phyloP scores from a whole-genome alignment of 73 alveolate species.

The Breviolum minutum region DNA sequence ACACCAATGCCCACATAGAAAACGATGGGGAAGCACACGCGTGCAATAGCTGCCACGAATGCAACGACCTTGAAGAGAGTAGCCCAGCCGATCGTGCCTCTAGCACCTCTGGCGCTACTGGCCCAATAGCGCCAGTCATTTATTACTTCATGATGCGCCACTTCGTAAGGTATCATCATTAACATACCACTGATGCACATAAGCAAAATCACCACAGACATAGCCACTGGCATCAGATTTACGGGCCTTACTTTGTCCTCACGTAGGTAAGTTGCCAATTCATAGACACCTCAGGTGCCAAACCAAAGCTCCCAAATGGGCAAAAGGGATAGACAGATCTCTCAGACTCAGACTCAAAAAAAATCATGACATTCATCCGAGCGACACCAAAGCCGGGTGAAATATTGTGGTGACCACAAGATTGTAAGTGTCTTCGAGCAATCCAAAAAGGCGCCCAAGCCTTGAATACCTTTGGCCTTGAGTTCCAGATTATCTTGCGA shows the following conservation, averaged over 20 bases:
- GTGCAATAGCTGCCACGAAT: not conserved
- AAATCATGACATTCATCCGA: not conserved
- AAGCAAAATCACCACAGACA: not conserved
- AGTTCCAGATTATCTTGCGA: not conserved
- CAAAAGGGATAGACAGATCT: not conserved
- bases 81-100: not conserved
- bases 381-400: constrained; percentile 10
- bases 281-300: not conserved
- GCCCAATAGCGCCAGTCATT: not conserved
- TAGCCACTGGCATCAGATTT: not conserved
- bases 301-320: not conserved
- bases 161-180: no score
- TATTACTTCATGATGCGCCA: not conserved
- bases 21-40: not conserved
- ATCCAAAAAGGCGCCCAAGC: constrained; percentile 10
- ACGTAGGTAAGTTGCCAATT: constrained; percentile 6
- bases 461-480: constrained; percentile 5
- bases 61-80: not conserved
- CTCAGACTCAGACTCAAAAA: not conserved
- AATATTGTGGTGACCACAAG: not conserved
- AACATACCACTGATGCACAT: not conserved
- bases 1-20: not conserved
- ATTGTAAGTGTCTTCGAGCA: not conserved
- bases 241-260: not conserved
- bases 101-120: not conserved